Base-by-base conservation (phyloP, 2,329 filamentous ascomycete species). In the Neurospora sp. region DNA sequence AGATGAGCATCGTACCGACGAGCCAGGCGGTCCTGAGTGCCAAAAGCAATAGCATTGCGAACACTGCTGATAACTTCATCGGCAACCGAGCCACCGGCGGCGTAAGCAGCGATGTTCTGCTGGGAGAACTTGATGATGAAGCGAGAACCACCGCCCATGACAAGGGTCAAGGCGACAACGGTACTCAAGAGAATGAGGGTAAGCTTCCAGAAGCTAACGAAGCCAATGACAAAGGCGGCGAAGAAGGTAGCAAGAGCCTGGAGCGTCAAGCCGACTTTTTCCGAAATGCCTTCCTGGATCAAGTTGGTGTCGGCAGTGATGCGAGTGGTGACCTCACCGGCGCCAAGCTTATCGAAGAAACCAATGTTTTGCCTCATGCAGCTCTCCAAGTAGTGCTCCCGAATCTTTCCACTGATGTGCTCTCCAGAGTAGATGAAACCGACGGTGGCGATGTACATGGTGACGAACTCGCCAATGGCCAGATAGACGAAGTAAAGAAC, bases 51-150 rank as follows among this genome's bases (percentile, higher is more conserved):
- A 7, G 95, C 92, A 77, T 97, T 98, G 73, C 96, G 90, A 74
- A 98, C 91, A 1, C 94, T 97, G 79, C 93, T 94, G 76, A 99
- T 87, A 69, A 97, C 95, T 81, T 99, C 96, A 77, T 98, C 96
- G 4, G 93, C 95, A 13, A 98, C 87, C 1, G 91, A 94, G 70
- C 94, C 95, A 73, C 94, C 95, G 67, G 89, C 84, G 36, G 93
- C 94, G 76, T 97, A 97, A 0, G 93, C 88, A 68, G 90, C 84
- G 67, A 97, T 84, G 1, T 91, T 91, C 70, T 88, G 82, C 80
- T 93, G 95, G 80, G 90, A 94, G 80, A 87, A 95, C 78, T 90
- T 93, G 78, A 97, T 84, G 75, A 97, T 91, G 76, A 93, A 92
- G 2, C 81, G 83, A 4, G 91, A 92, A 15, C 91, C 89, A 68